Evolutionary conservation across 768 basidiomycete species (phyloP), one percentile per base, ranked within the genome.

Genomic region (Boletus reticulatus): DNA sequence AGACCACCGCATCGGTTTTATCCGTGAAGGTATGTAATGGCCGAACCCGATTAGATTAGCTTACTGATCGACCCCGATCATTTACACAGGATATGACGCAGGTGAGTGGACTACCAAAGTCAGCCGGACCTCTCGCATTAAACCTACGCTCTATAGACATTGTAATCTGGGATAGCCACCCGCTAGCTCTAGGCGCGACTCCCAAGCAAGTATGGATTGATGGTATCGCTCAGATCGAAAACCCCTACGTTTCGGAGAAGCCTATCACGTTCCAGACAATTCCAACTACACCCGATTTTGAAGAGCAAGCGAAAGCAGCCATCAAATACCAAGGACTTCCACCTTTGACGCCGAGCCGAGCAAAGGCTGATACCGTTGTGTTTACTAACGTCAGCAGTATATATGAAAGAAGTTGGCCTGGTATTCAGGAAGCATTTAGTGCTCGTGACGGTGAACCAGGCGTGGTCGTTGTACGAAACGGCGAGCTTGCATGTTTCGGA

Each of bases 181-280:
- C 92, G 1, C 77, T 94, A 16, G 75, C 83, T 1, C 75, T 94
- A 12, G 89, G 89, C 20, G 89, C 90, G 20, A 85, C 89, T 0
- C 91, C 91, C 5, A 77, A 79, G 48, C 90, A 93, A 73, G 89
- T 91, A 10, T 92, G 80, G 72, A 90, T 94, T 56, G 92, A 95
- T 63, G 93, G 92, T 4, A 87, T 94, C 47, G 66, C 87, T 1
- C 92, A 95, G 62, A 62, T 88, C 3, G 63, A 74, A 43, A 64
- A 71, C 4, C 78, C 85, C 4, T 67, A 76, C 59, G 67, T 80
- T 17, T 67, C 78, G 38, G 45, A 71, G 48, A 94, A 95, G 65
- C 82, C 87, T 0, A 45, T 58, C 2, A 52, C 68, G 8, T 69
- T 82, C 57, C 89, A 93, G 61, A 50, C 57, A 6, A 58, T 78